Evolutionary conservation across 441 rosid genomes (phyloP), one percentile per base, ranked within the genome.

Genomic region (Erodium chrysanthum): DNA sequence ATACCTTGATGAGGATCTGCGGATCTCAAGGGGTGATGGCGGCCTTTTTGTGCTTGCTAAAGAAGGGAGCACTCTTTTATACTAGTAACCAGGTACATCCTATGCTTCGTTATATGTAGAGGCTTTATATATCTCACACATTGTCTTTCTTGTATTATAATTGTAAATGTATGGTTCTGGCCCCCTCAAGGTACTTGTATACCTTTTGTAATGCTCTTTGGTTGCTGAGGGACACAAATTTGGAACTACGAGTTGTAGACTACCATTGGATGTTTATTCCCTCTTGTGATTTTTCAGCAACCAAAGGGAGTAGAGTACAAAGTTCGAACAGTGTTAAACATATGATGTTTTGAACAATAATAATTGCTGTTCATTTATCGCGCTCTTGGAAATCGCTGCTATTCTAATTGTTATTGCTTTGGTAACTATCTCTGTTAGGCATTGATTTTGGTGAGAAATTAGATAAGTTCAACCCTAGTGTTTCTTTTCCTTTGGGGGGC

Each of bases 1-100:
- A 7, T 93, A 87, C 75, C 96, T 93, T 10, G 98, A 93, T 64
- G 78, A 84, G 48, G 97, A 93, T 81, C 71, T 93, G 66, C 84
- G 89, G 70, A 91, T 93, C 70, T 91, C 97, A 23, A 88, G 96
- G 74, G 98, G 98, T 10, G 98, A 93, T 7, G 97, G 98, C 27
- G 98, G 98, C 58, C 90, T 93, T 46, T 93, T 93, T 67, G 89
- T 93, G 74, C 98, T 93, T 65, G 95, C 75, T 12, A 89, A 83
- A 75, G 88, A 86, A 82, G 96, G 97, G 54, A 86, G 96, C 70
- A 84, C 97, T 82, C 91, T 93, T 73, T 83, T 93, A 60, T 75
- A 79, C 66, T 80, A 77, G 81, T 62, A 78, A 70, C 46, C 70
- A 20, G 79, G 74, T 22, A 59, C 20, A 59, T 63, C 64, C 64